phyloP scores from a whole-genome alignment of 2,329 filamentous ascomycete genomes.

The Sphaerulina vaccinii region DNA sequence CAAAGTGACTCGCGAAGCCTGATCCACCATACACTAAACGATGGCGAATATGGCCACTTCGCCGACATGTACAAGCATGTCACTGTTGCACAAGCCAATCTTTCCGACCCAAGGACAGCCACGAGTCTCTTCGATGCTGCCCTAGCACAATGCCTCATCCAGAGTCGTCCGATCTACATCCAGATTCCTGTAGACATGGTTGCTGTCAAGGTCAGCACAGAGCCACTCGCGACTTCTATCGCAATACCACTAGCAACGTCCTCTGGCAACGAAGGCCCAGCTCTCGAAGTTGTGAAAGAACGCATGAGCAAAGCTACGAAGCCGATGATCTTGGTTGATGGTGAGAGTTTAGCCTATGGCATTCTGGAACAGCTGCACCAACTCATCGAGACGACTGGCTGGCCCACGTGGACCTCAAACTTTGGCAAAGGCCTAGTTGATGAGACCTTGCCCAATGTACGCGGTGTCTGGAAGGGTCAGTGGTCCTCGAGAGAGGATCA shows the following conservation, averaged over 20 bases:
- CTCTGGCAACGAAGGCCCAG: conserved; percentile 36
- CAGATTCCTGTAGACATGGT: conserved; percentile 19
- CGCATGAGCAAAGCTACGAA: conserved; percentile 36
- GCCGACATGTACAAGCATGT: conserved; percentile 22
- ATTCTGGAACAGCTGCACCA: conserved; percentile 45
- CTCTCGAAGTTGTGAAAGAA: conserved; percentile 37
- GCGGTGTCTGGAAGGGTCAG: conserved; percentile 51
- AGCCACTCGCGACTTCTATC: conserved; percentile 24
- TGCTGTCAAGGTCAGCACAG: conserved; percentile 34
- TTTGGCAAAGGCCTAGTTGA: conserved; percentile 55
- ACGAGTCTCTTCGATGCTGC: conserved; percentile 11
- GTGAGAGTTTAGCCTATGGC: conserved; percentile 46
- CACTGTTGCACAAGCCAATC: conserved; percentile 21
- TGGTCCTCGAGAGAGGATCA: conserved; percentile 12
- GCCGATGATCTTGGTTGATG: conserved; percentile 55
- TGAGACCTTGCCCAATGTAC: conserved; percentile 49
- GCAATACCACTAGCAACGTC: conserved; percentile 37
- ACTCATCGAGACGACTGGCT: conserved; percentile 48
- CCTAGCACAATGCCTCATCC: conserved; percentile 13
- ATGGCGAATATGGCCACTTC: conserved; percentile 19
- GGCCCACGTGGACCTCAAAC: conserved; percentile 50
- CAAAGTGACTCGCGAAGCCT: conserved; percentile 6
- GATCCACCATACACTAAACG: conserved; percentile 11
- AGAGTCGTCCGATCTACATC: conserved; percentile 19
- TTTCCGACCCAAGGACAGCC: conserved; percentile 18